phyloP scores from a whole-genome alignment of 2,329 filamentous ascomycete species.

The Zymoseptoria ardabiliae region DNA sequence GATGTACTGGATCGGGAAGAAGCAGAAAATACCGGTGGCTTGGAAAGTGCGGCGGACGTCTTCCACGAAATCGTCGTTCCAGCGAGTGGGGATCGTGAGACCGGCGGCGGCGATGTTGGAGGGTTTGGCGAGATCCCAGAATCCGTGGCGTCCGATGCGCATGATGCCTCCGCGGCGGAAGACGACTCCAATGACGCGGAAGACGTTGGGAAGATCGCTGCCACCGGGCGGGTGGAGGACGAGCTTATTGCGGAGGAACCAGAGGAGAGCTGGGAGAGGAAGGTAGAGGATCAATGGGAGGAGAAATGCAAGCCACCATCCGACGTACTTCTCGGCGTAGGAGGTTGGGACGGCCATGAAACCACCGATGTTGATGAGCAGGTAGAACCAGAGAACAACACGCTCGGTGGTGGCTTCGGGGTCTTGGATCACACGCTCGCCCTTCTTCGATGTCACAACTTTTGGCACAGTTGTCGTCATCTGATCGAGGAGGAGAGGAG shows the following conservation, averaged over 20 bases:
- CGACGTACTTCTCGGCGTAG: constrained; percentile 58
- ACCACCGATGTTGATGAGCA: constrained; percentile 59
- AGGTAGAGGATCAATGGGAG: constrained; percentile 57
- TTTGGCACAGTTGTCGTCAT: constrained; percentile 33
- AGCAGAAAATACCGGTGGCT: constrained; percentile 52
- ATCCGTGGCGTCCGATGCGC: constrained; percentile 16
- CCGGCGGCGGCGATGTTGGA: constrained; percentile 21
- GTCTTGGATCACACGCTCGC: constrained; percentile 41
- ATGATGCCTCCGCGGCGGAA: constrained; percentile 12
- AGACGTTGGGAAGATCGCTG: constrained; percentile 19
- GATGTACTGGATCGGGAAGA: constrained; percentile 39
- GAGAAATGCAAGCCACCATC: constrained; percentile 59
- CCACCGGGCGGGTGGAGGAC: constrained; percentile 20
- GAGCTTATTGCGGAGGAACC: constrained; percentile 23
- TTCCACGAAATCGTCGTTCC: constrained; percentile 63
- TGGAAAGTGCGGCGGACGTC: constrained; percentile 55
- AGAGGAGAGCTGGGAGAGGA: constrained; percentile 30
- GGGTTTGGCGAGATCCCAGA: constrained; percentile 24
- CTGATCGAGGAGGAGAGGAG: constrained; percentile 43
- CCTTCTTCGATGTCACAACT: constrained; percentile 33
- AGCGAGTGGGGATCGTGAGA: constrained; percentile 31
- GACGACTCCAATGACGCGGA: constrained; percentile 17
- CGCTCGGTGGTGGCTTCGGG: constrained; percentile 40
- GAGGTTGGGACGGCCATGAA: constrained; percentile 16
- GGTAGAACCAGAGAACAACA: constrained; percentile 57